These are phyloP conservation scores for Leptomonas pyrrhocoris DNA, from an alignment of 208 protist species.

Conservation along the genomic window DNA sequence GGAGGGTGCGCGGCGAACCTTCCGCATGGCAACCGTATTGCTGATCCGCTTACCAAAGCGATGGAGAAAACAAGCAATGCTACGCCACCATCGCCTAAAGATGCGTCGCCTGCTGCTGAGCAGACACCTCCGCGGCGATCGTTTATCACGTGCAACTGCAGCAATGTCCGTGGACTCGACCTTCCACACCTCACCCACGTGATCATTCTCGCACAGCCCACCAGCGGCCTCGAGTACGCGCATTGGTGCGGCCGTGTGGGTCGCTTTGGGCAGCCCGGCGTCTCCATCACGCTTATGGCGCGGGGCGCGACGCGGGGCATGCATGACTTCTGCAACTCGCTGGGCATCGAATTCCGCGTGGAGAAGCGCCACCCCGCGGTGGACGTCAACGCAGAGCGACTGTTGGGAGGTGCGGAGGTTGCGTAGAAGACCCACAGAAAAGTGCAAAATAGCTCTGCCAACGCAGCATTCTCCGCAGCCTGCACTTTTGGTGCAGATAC, in stretches of 20 bases:
- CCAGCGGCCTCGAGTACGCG: constrained; percentile 72
- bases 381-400: constrained; percentile 58
- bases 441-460: too few relatives aligned
- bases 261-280: constrained; percentile 63
- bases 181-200: constrained; percentile 76
- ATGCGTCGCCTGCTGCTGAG: too few relatives aligned
- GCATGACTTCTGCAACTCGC: constrained; percentile 65
- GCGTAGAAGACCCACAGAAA: neutral
- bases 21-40: too few relatives aligned
- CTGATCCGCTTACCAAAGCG: too few relatives aligned
- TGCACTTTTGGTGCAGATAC: neutral
- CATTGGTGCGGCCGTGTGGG: constrained; percentile 90
- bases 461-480: too few relatives aligned
- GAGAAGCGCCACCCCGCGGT: constrained; percentile 53
- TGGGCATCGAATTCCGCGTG: constrained; percentile 60
- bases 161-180: constrained; percentile 77
- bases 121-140: constrained; percentile 14
- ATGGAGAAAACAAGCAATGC: too few relatives aligned
- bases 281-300: constrained; percentile 66
- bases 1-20: too few relatives aligned
- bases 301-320: constrained; percentile 57
- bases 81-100: too few relatives aligned
- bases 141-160: constrained; percentile 52
- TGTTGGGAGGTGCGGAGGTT: constrained; percentile 23
- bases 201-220: constrained; percentile 62